These are phyloP conservation scores for Sarocladiaceae sp. DNA, from an alignment of 2,329 filamentous ascomycete species.

Conservation along the genomic window DNA sequence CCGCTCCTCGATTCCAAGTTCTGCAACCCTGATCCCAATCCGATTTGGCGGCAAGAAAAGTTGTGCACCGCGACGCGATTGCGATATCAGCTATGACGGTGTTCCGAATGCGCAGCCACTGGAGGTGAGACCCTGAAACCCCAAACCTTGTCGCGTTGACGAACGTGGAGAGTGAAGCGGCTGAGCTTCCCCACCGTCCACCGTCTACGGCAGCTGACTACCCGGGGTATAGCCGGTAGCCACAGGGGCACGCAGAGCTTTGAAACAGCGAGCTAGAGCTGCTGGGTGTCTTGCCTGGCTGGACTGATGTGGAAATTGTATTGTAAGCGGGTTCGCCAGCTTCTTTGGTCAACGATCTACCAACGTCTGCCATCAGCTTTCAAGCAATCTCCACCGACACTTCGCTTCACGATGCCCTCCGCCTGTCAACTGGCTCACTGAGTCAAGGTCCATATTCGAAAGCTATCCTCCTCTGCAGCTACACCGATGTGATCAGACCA, in stretches of 20 bases:
- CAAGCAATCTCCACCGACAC: too few species aligned
- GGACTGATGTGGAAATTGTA: too few species aligned
- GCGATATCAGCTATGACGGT: background rate
- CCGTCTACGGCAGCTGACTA: background rate
- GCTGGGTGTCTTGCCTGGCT: too few species aligned
- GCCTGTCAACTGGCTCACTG: background rate
- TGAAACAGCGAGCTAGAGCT: background rate
- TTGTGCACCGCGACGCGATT: background rate
- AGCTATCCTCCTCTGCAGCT: background rate
- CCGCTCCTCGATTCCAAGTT: background rate
- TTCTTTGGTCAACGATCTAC: background rate
- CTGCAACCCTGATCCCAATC: too few species aligned
- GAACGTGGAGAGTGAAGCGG: background rate
- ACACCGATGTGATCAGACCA: slow-evolving; percentile 25
- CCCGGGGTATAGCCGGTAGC: slow-evolving; percentile 4
- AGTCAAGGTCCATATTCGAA: background rate
- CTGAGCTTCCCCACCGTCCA: background rate
- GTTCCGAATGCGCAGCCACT: background rate
- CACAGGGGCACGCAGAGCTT: background rate
- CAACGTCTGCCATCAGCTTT: background rate
- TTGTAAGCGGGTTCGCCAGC: background rate
- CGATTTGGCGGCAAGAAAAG: too few species aligned
- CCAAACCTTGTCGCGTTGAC: slow-evolving; percentile 7
- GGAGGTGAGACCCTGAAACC: slow-evolving; percentile 8
- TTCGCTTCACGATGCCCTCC: background rate